Evolutionary conservation across 768 basidiomycete genomes (phyloP).

Genomic region (Agaricus sinodeliciosus): DNA sequence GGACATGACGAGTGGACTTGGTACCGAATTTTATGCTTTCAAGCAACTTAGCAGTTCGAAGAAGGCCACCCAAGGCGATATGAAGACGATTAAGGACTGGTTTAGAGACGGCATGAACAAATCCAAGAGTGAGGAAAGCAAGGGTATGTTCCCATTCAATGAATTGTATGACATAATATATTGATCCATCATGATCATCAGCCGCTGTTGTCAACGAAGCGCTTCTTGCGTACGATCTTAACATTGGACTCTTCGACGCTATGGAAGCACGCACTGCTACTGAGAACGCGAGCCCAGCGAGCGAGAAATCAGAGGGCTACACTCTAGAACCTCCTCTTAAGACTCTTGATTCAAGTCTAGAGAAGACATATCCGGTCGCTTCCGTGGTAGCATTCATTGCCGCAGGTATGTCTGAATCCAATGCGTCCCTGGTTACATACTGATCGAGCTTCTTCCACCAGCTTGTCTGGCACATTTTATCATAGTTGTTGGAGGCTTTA

Average conservation of each 20-base stretch:
- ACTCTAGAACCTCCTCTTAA: background rate
- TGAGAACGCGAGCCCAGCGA: slow-evolving; percentile 5
- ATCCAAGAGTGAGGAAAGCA: slow-evolving; percentile 30
- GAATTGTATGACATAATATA: background rate
- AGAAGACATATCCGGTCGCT: slow-evolving; percentile 24
- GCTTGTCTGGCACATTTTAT: slow-evolving; percentile 45
- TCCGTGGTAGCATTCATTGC: slow-evolving; percentile 29
- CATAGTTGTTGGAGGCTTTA: slow-evolving; percentile 39
- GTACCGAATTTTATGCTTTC: slow-evolving; percentile 65
- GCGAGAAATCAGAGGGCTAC: slow-evolving; percentile 6
- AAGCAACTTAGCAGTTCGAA: slow-evolving; percentile 43
- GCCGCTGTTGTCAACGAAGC: slow-evolving; percentile 44
- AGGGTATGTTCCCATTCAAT: slow-evolving; percentile 26
- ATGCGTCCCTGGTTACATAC: background rate
- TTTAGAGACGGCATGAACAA: slow-evolving; percentile 50
- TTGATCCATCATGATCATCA: slow-evolving; percentile 15
- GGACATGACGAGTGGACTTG: slow-evolving; percentile 42
- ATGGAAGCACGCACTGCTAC: slow-evolving; percentile 18
- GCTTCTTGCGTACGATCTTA: slow-evolving; percentile 40
- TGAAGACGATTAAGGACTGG: slow-evolving; percentile 73
- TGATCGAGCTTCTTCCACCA: slow-evolving; percentile 15
- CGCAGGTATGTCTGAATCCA: slow-evolving; percentile 20
- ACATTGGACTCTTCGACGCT: slow-evolving; percentile 37
- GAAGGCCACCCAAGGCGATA: slow-evolving; percentile 45
- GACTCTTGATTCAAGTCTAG: background rate